These are phyloP conservation scores for Marasmius tenuissimus DNA, from an alignment of 1,284 basidiomycete species.

Conservation along the genomic window DNA sequence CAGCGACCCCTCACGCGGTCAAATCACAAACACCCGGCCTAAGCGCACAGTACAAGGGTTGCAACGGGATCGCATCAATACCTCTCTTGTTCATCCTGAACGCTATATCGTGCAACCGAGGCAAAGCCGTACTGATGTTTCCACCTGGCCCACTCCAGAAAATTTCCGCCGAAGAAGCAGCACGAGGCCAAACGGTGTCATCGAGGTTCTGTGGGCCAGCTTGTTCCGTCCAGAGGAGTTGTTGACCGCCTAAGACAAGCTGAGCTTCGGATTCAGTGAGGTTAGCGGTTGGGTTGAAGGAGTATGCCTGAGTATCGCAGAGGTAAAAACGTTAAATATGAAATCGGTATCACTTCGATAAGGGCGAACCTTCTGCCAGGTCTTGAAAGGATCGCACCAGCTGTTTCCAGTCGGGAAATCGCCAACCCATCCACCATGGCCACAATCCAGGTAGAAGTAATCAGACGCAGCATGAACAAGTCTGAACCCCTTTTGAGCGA, in stretches of 20 bases:
- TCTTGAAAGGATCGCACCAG: constrained; percentile 76
- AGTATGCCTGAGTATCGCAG: constrained; percentile 57
- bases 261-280: constrained; percentile 47
- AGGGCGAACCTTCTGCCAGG: constrained; percentile 62
- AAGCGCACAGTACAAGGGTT: constrained; percentile 82
- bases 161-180: constrained; percentile 76
- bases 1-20: constrained; percentile 41
- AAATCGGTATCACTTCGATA: no score
- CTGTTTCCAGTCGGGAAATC: constrained; percentile 43
- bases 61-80: constrained; percentile 65
- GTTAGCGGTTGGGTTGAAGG: constrained; percentile 70
- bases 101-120: constrained; percentile 74
- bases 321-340: no score
- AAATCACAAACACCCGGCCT: constrained; percentile 63
- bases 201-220: constrained; percentile 72
- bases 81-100: constrained; percentile 73
- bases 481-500: constrained; percentile 59
- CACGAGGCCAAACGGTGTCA: constrained; percentile 75
- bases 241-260: constrained; percentile 74
- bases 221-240: constrained; percentile 81
- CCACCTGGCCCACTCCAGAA: constrained; percentile 76
- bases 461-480: constrained; percentile 71
- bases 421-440: constrained; percentile 82
- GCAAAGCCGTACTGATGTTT: constrained; percentile 61
- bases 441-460: constrained; percentile 84